A percentile compares a stretch with the other conserved stretches of the same genome.
Conservation (phyloP, 2,329 filamentous ascomycete genomes). For the Geosmithia putterillii region DNA sequence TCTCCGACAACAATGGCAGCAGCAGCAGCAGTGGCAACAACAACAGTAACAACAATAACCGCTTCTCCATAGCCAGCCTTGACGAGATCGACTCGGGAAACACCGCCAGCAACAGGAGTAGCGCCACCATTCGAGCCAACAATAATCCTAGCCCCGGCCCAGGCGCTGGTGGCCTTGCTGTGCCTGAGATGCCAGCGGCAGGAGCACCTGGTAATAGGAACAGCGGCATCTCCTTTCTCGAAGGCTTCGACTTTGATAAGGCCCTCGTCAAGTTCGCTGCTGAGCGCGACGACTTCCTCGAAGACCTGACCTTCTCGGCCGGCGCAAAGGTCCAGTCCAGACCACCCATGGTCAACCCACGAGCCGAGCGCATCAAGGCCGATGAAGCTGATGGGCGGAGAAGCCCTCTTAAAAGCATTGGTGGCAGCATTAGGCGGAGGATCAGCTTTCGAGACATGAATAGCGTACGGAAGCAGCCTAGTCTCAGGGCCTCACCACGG, state of each 20-base stretch:
- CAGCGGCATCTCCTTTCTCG: slow-evolving; percentile 21
- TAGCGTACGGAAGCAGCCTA: slow-evolving; percentile 80
- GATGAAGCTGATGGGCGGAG: slow-evolving; percentile 43
- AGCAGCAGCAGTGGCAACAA: slow-evolving; percentile 43
- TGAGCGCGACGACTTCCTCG: slow-evolving; percentile 87
- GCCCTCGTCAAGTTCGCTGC: slow-evolving; percentile 88
- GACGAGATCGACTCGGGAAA: slow-evolving; percentile 43
- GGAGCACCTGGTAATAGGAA: slow-evolving; percentile 2
- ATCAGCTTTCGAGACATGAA: slow-evolving; percentile 93
- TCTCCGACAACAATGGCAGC: slow-evolving; percentile 34
- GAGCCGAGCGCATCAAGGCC: slow-evolving; percentile 68
- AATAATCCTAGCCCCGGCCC: slow-evolving; percentile 12
- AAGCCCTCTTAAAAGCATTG: slow-evolving; percentile 45
- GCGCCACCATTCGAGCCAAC: slow-evolving; percentile 45
- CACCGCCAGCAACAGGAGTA: slow-evolving; percentile 52
- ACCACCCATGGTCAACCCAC: slow-evolving; percentile 63
- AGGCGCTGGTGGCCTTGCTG: slow-evolving; percentile 4
- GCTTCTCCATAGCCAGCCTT: slow-evolving; percentile 40
- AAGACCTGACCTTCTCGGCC: slow-evolving; percentile 81
- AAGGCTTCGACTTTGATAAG: slow-evolving; percentile 85
- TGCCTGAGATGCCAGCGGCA: neutral
- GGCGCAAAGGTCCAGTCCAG: slow-evolving; percentile 62
- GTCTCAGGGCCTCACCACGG: slow-evolving; percentile 41
- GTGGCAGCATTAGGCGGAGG: slow-evolving; percentile 84
- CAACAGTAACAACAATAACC: slow-evolving; percentile 35